Conservation (phyloP, 225 moss, liverwort and hornwort genomes). For the Pseudoscleropodium purum region DNA sequence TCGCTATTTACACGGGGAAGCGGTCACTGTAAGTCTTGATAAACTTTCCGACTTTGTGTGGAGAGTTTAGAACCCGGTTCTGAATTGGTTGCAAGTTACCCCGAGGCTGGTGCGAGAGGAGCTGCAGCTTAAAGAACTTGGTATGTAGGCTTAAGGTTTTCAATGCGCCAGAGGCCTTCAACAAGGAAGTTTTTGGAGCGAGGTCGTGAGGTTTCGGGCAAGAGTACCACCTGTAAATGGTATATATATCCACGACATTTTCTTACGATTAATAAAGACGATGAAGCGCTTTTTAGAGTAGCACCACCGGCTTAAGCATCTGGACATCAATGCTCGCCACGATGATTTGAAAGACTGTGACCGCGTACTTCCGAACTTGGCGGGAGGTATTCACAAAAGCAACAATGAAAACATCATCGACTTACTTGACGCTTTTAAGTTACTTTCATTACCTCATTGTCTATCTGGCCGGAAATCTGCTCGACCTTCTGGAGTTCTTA, state of each 20-base stretch:
- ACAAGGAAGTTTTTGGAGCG: neutral
- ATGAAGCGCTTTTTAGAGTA: neutral
- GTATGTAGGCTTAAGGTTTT: neutral
- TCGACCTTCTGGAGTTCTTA: conserved; percentile 50
- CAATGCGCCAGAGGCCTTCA: neutral
- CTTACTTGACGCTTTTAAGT: conserved; percentile 50
- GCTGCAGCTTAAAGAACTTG: neutral
- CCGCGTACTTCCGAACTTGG: neutral
- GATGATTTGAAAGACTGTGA: conserved; percentile 1
- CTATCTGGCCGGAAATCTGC: conserved; percentile 65
- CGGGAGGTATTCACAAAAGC: neutral
- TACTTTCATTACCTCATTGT: conserved; percentile 65
- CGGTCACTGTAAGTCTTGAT: neutral
- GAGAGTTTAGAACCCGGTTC: neutral
- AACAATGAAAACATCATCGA: conserved; percentile 44
- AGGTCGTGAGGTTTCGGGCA: neutral
- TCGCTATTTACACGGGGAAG: neutral
- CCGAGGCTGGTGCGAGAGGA: neutral
- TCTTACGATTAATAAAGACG: neutral
- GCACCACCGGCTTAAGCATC: neutral
- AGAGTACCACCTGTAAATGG: neutral
- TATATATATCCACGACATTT: neutral
- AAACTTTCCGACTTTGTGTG: neutral
- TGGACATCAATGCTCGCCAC: neutral
- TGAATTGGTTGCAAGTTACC: neutral